phyloP scores from a whole-genome alignment of 2,329 filamentous ascomycete species.

The Ascochyta viciae-villosae region DNA sequence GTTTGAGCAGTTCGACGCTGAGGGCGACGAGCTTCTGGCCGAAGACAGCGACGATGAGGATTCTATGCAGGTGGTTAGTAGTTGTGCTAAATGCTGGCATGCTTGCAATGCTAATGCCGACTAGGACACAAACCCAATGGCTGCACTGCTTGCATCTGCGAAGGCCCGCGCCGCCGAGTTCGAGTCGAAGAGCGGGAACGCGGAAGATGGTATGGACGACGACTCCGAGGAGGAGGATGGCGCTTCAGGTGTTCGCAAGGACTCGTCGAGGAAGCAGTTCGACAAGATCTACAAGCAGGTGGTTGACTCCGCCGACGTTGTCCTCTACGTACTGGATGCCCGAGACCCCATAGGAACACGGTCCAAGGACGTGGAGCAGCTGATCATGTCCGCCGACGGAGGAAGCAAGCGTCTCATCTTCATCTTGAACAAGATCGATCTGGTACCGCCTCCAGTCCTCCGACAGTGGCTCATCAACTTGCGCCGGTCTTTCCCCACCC shows the following conservation, averaged over 20 bases:
- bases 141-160: slow-evolving; percentile 86
- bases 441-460: slow-evolving; percentile 81
- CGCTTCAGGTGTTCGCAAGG: slow-evolving; percentile 49
- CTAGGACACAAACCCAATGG: slow-evolving; percentile 82
- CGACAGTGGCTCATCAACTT: slow-evolving; percentile 86
- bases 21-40: slow-evolving; percentile 62
- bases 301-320: slow-evolving; percentile 84
- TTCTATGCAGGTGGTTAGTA: slow-evolving; percentile 60
- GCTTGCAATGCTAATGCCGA: slow-evolving; percentile 11
- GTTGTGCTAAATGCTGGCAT: not conserved
- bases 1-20: slow-evolving; percentile 49
- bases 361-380: slow-evolving; percentile 87
- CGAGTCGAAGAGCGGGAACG: slow-evolving; percentile 68
- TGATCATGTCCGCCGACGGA: slow-evolving; percentile 85
- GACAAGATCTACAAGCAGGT: slow-evolving; percentile 97
- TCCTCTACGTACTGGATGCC: slow-evolving; percentile 92
- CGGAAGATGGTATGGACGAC: slow-evolving; percentile 64
- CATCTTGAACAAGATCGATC: slow-evolving; percentile 93
- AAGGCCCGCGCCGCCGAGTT: slow-evolving; percentile 78
- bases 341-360: slow-evolving; percentile 89
- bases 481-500: slow-evolving; percentile 86
- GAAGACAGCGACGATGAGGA: slow-evolving; percentile 62
- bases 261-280: slow-evolving; percentile 82
- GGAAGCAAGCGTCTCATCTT: slow-evolving; percentile 89
- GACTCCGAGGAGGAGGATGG: slow-evolving; percentile 57